Percentiles rank a stretch among this genome's conserved stretches.
Evolutionary conservation across 2,329 filamentous ascomycete genomes (phyloP).

Genomic region (Fusarium gaditjirri): DNA sequence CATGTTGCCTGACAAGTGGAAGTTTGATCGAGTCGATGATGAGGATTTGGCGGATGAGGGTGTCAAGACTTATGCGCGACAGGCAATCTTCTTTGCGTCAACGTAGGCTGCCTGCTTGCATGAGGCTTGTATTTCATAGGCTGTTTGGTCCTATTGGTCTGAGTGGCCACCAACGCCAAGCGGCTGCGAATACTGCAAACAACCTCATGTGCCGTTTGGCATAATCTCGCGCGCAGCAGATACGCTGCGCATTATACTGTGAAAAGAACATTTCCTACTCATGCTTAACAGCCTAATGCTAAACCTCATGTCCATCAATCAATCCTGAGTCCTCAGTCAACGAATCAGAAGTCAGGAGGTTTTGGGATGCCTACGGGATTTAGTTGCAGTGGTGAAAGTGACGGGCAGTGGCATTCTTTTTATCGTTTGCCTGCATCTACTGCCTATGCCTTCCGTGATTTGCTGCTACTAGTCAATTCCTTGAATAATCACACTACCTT

Average conservation of each 20-base stretch:
- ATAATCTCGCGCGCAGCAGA: too few species aligned
- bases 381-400: background rate
- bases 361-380: background rate
- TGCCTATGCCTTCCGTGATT: background rate
- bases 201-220: background rate
- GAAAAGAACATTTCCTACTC: background rate
- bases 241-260: background rate
- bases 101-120: background rate
- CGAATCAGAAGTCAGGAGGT: fast-evolving
- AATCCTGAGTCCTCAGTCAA: too few species aligned
- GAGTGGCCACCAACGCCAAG: background rate
- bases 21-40: conserved; percentile 22
- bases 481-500: background rate
- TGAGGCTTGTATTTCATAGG: background rate
- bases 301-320: background rate
- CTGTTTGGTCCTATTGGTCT: too few species aligned
- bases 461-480: background rate
- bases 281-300: background rate
- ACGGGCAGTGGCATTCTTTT: background rate
- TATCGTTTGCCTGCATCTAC: background rate
- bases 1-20: conserved; percentile 13
- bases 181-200: background rate
- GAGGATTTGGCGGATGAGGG: conserved; percentile 28
- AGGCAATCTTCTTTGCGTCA: conserved; percentile 13
- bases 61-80: conserved; percentile 47